Conservation (phyloP, 129 eudicot genomes). For the Flaveria bidentis region DNA sequence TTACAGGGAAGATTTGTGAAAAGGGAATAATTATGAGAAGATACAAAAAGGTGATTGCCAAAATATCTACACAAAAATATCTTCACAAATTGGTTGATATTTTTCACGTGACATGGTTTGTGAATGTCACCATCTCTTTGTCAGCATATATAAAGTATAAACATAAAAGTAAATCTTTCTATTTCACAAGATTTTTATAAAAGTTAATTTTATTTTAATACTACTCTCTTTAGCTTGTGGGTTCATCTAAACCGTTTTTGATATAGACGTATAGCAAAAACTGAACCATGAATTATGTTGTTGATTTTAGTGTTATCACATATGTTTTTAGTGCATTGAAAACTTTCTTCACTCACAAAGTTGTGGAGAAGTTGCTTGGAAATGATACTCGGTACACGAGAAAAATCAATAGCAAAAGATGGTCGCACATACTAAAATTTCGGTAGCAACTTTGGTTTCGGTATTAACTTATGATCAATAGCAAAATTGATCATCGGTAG, state of each 20-base stretch:
- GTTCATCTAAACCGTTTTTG: background rate
- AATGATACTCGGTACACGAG: no score
- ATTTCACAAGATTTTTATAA: background rate
- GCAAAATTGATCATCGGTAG: no score
- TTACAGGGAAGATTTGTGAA: constrained; percentile 43
- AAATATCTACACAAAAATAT: constrained; percentile 35
- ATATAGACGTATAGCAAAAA: no score
- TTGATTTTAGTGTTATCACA: no score
- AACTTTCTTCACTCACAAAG: no score
- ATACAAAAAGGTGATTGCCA: constrained; percentile 26
- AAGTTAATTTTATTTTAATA: background rate
- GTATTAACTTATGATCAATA: no score
- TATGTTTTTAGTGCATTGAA: no score
- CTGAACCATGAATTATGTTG: no score
- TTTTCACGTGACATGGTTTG: constrained; percentile 13
- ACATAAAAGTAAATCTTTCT: background rate
- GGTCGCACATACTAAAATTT: no score
- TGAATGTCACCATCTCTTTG: constrained; percentile 18
- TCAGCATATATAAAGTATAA: background rate
- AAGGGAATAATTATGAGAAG: constrained; percentile 37
- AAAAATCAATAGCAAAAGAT: no score
- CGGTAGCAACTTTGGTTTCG: no score
- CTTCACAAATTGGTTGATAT: constrained; percentile 13
- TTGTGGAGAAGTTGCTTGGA: no score
- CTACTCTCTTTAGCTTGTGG: background rate